These are phyloP conservation scores for Trifolium subterraneum DNA, from an alignment of 306 rosid genomes.

Conservation along the genomic window DNA sequence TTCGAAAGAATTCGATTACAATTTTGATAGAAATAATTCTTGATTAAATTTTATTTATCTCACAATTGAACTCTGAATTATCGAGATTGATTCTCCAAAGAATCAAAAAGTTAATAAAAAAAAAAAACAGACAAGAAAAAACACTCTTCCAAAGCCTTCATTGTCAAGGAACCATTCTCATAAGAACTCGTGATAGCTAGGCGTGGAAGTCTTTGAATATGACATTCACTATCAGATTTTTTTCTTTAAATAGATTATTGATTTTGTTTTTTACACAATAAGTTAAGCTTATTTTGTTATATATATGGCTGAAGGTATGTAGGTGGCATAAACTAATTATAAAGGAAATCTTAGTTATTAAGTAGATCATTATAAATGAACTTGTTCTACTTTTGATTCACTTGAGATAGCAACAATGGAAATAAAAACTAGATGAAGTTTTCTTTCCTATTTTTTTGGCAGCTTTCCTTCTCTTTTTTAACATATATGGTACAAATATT, in stretches of 20 bases:
- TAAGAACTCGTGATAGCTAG: neutral
- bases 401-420: neutral
- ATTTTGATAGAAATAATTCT: too few species aligned
- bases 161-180: neutral
- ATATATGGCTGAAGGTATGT: neutral
- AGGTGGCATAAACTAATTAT: neutral
- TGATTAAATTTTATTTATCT: too few species aligned
- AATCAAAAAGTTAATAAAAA: too few species aligned
- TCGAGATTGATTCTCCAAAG: fast-evolving
- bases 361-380: neutral
- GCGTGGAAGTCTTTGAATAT: neutral
- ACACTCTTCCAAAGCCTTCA: slow-evolving; percentile 32
- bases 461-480: too few species aligned
- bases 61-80: too few species aligned
- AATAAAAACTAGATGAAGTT: neutral
- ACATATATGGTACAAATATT: too few species aligned
- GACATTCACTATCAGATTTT: neutral
- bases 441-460: too few species aligned
- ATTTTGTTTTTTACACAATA: slow-evolving; percentile 9
- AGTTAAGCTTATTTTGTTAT: slow-evolving; percentile 1
- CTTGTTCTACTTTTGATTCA: neutral
- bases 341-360: neutral
- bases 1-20: too few species aligned
- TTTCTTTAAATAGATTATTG: neutral
- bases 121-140: neutral